Base-by-base conservation (phyloP, 192 early-diverging fungal species). In the Linnemannia elongata region DNA sequence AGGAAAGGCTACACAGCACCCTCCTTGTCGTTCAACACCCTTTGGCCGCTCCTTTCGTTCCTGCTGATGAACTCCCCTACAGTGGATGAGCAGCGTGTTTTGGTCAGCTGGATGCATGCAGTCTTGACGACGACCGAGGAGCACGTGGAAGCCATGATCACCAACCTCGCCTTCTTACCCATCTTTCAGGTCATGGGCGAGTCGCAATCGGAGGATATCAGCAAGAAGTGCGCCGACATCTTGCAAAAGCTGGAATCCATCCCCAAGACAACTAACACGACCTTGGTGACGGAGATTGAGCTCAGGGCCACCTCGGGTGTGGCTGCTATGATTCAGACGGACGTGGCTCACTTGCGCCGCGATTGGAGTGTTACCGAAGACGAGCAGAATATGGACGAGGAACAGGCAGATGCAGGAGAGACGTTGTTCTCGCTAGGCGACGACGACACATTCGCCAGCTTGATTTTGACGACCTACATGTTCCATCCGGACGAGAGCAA, bases 131-230 rank as follows among this genome's bases (percentile, higher is more conserved):
- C 45, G 30, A 33, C 80, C 1, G 44, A 75, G 12, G 72, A 79
- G 1, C 39, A 57, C 6, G 13, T 76, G 7, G 57, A 78, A 17
- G 55, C 76, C 39, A 78, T 86, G 75, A 86, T 86, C 22, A 74
- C 87, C 36, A 78, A 84, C 57, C 17, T 91, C 52, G 91, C 89
- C 17, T 88, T 92, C 22, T 74, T 93, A 13, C 90, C 92, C 9
- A 79, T 92, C 18, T 90, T 92, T 52, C 92, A 93, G 49, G 86
- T 89, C 39, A 76, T 93, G 30, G 78, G 90, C 5, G 92, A 93
- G 55, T 72, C 79, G 12, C 77, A 72, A 13, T 69, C 75, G 24
- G 80, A 83, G 8, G 7, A 18, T 1, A 63, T 76, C 33, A 85
- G 72, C 71, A 88, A 86, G 69, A 79, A 73, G 52, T 85, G 83